Base-by-base conservation (phyloP, 2,329 filamentous ascomycete species). In the Colletotrichum gloeosporioides region DNA sequence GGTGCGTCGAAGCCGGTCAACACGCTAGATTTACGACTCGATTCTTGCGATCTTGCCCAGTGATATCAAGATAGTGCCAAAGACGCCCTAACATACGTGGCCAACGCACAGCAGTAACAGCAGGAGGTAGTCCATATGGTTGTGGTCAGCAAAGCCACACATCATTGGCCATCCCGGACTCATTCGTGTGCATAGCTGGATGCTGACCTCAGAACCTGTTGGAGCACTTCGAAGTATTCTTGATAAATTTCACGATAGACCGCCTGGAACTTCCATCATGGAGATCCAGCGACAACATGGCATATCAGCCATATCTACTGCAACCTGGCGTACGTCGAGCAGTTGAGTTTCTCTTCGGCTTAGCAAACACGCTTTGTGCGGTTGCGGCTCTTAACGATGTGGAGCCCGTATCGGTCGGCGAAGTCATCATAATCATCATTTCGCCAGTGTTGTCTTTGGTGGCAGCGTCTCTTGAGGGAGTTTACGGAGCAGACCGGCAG, bases 1-100 rank as follows among this genome's bases (percentile, higher is more conserved):
- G 36, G 8, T n/a, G 16, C 1, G 44, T 49, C 10, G 18, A 49
- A 4, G 0, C 44, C n/a, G 1, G 44, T 7, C 6, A n/a, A 49
- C 13, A 7, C 44, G 1, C n/a, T 1, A 31, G 15, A 4, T 16
- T 31, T 2, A 2, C 57, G 57, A n/a, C 3, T 18, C 13, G 0
- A 31, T 1, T 4, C 3, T 13, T 0, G 6, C 6, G n/a, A 7
- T 22, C 44, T 49, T 4, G n/a, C 3, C 39, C 0, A 44, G 0
- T 44, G 39, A n/a, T n/a, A 12, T 44, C 5, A 2, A 39, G 2
- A 3, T 3, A n/a, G 0, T 49, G 9, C n/a, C 44, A 49, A n/a
- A 7, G n/a, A 49, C 2, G 44, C 6, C 18, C 1, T 44, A 2
- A 1, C 12, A n/a, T 4, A 12, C 39, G 39, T 49, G 6, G 44